phyloP scores from a whole-genome alignment of 164 flowering plant species.

The Akebia trifoliata region DNA sequence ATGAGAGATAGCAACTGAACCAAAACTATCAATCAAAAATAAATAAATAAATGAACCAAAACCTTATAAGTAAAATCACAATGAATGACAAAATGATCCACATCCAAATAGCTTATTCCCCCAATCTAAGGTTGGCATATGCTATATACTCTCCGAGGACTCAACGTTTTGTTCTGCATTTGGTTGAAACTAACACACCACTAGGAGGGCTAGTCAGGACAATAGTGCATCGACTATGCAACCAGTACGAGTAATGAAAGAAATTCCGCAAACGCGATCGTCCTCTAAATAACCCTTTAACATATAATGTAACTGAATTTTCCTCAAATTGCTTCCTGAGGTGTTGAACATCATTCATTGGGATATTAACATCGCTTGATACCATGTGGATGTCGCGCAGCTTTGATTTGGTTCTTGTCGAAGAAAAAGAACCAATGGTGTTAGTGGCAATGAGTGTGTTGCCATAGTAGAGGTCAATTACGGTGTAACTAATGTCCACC shows the following conservation, averaged over 20 bases:
- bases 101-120: too few relatives aligned
- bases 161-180: conserved; percentile 48
- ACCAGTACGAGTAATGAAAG: conserved; percentile 49
- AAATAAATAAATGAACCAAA: too few relatives aligned
- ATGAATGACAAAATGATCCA: too few relatives aligned
- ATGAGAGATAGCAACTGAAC: too few relatives aligned
- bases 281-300: conserved; percentile 42
- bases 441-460: conserved; percentile 40
- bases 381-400: conserved; percentile 45
- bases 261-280: conserved; percentile 47
- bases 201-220: conserved; percentile 46
- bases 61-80: too few relatives aligned
- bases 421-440: conserved; percentile 46
- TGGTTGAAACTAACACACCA: conserved; percentile 37
- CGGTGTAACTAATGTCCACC: conserved; percentile 49
- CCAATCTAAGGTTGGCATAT: too few relatives aligned
- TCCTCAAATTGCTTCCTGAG: conserved; percentile 34
- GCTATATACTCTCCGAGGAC: too few relatives aligned
- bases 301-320: conserved; percentile 28
- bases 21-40: too few relatives aligned
- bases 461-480: conserved; percentile 47
- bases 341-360: conserved; percentile 16
- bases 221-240: conserved; percentile 39
- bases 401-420: conserved; percentile 21
- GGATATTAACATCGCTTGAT: conserved; percentile 51